A percentile compares a stretch with the other conserved stretches of the same genome.
Evolutionary conservation across 2,329 filamentous ascomycete species (phyloP).

Genomic region (Penicillium hesseltinei): DNA sequence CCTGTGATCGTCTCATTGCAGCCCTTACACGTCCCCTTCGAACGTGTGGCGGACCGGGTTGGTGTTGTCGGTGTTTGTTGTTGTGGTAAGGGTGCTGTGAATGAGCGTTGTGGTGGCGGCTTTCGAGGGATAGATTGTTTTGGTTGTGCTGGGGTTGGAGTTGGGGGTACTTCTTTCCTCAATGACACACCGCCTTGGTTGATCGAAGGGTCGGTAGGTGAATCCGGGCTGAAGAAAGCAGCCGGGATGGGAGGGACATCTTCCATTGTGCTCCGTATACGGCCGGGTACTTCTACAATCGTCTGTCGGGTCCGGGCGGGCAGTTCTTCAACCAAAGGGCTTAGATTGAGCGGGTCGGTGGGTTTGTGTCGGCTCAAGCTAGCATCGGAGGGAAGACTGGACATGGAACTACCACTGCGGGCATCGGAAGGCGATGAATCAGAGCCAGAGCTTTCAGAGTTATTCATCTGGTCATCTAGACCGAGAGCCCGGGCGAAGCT

Average conservation of each 20-base stretch:
- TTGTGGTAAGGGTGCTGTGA: constrained; percentile 38
- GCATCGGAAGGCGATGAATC: constrained; percentile 60
- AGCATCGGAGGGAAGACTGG: constrained; percentile 53
- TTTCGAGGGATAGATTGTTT: constrained; percentile 19
- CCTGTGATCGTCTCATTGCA: constrained; percentile 76
- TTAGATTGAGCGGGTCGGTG: constrained; percentile 44
- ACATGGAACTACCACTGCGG: constrained; percentile 62
- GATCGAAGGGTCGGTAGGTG: constrained; percentile 50
- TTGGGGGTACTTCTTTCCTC: constrained; percentile 8
- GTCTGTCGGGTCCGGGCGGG: constrained; percentile 34
- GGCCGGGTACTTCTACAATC: constrained; percentile 37
- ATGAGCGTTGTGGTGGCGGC: constrained; percentile 29
- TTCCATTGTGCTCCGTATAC: constrained; percentile 24
- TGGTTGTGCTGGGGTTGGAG: constrained; percentile 10
- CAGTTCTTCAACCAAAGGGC: constrained; percentile 57
- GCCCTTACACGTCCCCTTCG: constrained; percentile 77
- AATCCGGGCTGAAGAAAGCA: constrained; percentile 42
- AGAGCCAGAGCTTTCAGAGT: constrained; percentile 63
- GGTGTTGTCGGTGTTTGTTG: constrained; percentile 42
- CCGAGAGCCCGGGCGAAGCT: constrained; percentile 42
- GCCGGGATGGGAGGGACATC: constrained; percentile 34
- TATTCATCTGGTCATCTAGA: constrained; percentile 62
- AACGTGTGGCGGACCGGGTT: constrained; percentile 43
- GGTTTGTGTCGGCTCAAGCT: constrained; percentile 32
- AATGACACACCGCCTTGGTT: constrained; percentile 42